phyloP scores from a whole-genome alignment of 2,329 filamentous ascomycete genomes.

The Gremmenia infestans region DNA sequence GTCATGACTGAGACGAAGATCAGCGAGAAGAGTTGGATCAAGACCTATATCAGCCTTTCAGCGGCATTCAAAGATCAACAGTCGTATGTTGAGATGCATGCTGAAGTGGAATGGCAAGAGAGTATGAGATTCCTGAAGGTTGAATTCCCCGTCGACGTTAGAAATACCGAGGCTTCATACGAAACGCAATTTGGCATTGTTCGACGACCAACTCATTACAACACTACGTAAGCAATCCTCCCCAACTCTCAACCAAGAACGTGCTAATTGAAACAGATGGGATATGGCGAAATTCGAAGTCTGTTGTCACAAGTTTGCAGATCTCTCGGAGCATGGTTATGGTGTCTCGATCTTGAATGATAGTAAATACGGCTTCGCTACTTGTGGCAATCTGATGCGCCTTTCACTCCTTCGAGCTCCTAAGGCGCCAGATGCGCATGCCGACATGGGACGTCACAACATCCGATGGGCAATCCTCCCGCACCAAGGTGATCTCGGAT shows the following conservation, averaged over 20 bases:
- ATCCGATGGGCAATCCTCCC: slow-evolving; percentile 91
- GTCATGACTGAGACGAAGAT: slow-evolving; percentile 82
- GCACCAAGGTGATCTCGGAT: slow-evolving; percentile 66
- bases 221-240: slow-evolving; percentile 61
- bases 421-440: slow-evolving; percentile 88
- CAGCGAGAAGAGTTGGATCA: slow-evolving; percentile 79
- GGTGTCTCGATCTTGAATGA: slow-evolving; percentile 93
- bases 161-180: slow-evolving; percentile 88
- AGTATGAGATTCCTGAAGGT: slow-evolving; percentile 98
- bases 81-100: slow-evolving; percentile 70
- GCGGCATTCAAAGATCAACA: slow-evolving; percentile 61
- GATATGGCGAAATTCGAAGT: slow-evolving; percentile 98
- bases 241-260: background rate
- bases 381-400: slow-evolving; percentile 82
- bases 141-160: slow-evolving; percentile 89
- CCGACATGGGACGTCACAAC: slow-evolving; percentile 85
- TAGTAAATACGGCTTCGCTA: slow-evolving; percentile 94
- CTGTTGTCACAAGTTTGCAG: slow-evolving; percentile 91
- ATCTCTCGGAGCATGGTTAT: slow-evolving; percentile 81
- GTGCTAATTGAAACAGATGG: slow-evolving; percentile 51
- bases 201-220: slow-evolving; percentile 91
- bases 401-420: slow-evolving; percentile 79
- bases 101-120: slow-evolving; percentile 95
- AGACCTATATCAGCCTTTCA: slow-evolving; percentile 76
- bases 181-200: slow-evolving; percentile 93